phyloP scores from a whole-genome alignment of 2,329 filamentous ascomycete genomes.

The Pestalotiopsis sp. region DNA sequence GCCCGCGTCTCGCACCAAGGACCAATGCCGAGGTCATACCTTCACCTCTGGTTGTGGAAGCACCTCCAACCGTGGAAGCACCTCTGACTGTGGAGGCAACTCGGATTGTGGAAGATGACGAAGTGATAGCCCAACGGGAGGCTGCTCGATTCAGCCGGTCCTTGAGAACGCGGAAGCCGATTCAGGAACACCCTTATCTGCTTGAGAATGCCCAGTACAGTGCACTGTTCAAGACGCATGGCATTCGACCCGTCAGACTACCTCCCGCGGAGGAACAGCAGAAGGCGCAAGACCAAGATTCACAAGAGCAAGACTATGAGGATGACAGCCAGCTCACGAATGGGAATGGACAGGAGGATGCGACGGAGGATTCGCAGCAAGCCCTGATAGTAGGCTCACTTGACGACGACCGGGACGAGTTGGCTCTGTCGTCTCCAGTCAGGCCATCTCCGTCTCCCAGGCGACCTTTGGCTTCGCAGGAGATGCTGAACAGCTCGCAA shows the following conservation, averaged over 20 bases:
- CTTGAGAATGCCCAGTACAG: conserved; percentile 60
- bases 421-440: conserved; percentile 20
- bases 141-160: conserved; percentile 40
- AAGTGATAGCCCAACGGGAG: conserved; percentile 16
- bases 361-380: conserved; percentile 40
- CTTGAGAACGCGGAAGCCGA: conserved; percentile 62
- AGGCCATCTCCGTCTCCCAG: conserved; percentile 20
- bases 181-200: conserved; percentile 63
- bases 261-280: conserved; percentile 33
- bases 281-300: conserved; percentile 43
- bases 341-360: conserved; percentile 27
- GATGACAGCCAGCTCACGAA: conserved; percentile 51
- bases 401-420: conserved; percentile 23
- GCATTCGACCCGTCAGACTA: conserved; percentile 55
- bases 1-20: background rate
- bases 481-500: conserved; percentile 26
- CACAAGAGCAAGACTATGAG: conserved; percentile 53
- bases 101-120: conserved; percentile 16
- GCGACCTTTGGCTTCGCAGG: conserved; percentile 1
- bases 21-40: background rate
- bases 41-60: background rate
- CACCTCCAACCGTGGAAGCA: background rate
- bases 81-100: background rate
- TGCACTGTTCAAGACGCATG: conserved; percentile 55
- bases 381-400: conserved; percentile 15